These are phyloP conservation scores for Vicia sativa DNA, from an alignment of 306 rosid species.

Conservation along the genomic window DNA sequence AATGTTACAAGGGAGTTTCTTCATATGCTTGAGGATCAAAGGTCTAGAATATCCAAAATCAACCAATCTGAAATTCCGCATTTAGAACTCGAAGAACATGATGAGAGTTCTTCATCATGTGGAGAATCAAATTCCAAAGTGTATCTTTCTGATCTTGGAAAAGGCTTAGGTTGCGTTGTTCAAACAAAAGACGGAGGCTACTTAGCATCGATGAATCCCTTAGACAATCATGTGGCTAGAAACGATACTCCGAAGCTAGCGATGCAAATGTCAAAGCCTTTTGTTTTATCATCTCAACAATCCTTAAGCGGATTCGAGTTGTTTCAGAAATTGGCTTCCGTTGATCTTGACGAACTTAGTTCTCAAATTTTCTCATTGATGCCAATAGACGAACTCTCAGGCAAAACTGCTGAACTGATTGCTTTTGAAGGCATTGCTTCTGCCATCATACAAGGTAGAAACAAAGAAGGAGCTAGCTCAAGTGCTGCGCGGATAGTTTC, in stretches of 20 bases:
- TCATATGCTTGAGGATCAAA: constrained; percentile 82
- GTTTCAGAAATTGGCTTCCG: constrained; percentile 67
- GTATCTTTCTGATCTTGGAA: constrained; percentile 86
- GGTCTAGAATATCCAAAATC: constrained; percentile 42
- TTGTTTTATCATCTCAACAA: constrained; percentile 50
- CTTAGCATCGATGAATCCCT: constrained; percentile 86
- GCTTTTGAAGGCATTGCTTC: constrained; percentile 96
- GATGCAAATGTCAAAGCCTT: constrained; percentile 86
- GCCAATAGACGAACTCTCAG: constrained; percentile 75
- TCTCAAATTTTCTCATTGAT: constrained; percentile 55
- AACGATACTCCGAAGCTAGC: constrained; percentile 81
- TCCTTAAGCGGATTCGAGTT: constrained; percentile 66
- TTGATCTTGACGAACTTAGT: constrained; percentile 68
- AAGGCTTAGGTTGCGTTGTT: constrained; percentile 77
- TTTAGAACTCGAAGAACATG: constrained; percentile 48
- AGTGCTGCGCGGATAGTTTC: constrained; percentile 74
- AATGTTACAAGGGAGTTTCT: constrained; percentile 81
- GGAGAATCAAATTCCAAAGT: constrained; percentile 53
- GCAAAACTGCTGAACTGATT: constrained; percentile 87
- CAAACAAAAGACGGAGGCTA: constrained; percentile 87
- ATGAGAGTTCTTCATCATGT: constrained; percentile 34
- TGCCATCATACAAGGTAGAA: constrained; percentile 90
- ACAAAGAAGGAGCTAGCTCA: constrained; percentile 87
- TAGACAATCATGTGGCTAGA: constrained; percentile 48
- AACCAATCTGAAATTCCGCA: constrained; percentile 46